These are phyloP conservation scores for Sugiyamaella mastotermitis DNA, from an alignment of 805 yeast species.

Conservation along the genomic window DNA sequence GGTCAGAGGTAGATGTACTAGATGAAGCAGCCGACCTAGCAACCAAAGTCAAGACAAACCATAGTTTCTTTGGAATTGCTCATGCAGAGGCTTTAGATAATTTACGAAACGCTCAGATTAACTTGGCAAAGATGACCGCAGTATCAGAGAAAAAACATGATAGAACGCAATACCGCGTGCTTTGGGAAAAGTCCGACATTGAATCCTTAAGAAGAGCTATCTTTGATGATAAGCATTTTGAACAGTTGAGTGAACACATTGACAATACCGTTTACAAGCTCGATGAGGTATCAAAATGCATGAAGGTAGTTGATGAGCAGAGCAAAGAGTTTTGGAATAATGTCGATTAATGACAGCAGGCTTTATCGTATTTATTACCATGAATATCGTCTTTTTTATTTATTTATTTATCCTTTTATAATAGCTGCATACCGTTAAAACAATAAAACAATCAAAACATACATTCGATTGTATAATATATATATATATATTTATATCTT, in stretches of 20 bases:
- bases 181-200: slow-evolving; percentile 29
- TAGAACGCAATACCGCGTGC: slow-evolving; percentile 23
- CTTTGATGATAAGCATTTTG: slow-evolving; percentile 47
- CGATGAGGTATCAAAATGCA: slow-evolving; percentile 43
- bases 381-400: background rate
- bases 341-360: slow-evolving; percentile 1
- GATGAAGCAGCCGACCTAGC: slow-evolving; percentile 71
- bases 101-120: slow-evolving; percentile 52
- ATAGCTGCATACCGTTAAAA: slow-evolving; percentile 1
- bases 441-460: background rate
- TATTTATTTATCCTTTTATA: slow-evolving; percentile 2
- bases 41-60: slow-evolving; percentile 25
- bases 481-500: background rate
- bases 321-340: slow-evolving; percentile 26
- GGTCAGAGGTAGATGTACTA: slow-evolving; percentile 83
- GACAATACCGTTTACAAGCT: slow-evolving; percentile 44
- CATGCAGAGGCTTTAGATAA: slow-evolving; percentile 48
- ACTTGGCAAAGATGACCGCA: slow-evolving; percentile 38
- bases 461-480: background rate
- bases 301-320: slow-evolving; percentile 30
- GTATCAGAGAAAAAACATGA: slow-evolving; percentile 24
- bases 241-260: slow-evolving; percentile 44
- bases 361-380: background rate
- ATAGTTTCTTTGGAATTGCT: slow-evolving; percentile 34
- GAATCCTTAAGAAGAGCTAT: slow-evolving; percentile 33